Conservation (phyloP, 2,329 filamentous ascomycete genomes). For the Diaporthe sp. region DNA sequence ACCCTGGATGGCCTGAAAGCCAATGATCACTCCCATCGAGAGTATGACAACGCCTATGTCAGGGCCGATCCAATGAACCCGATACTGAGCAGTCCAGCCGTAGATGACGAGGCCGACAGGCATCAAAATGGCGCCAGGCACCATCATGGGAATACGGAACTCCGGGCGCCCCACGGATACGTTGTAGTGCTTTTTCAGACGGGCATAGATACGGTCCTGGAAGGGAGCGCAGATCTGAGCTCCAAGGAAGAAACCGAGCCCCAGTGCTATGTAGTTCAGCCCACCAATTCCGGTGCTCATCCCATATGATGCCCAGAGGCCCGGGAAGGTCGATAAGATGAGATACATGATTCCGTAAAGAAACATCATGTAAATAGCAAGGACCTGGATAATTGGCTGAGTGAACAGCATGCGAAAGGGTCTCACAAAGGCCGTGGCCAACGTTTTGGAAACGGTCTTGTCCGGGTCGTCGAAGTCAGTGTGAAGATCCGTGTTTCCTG, state of each 20-base stretch:
- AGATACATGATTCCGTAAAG: conserved; percentile 67
- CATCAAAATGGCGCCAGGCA: conserved; percentile 63
- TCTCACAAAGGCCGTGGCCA: conserved; percentile 58
- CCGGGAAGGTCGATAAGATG: conserved; percentile 64
- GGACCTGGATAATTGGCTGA: conserved; percentile 66
- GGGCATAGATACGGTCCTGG: conserved; percentile 61
- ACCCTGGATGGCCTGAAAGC: conserved; percentile 61
- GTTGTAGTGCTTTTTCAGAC: conserved; percentile 57
- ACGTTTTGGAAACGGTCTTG: conserved; percentile 50
- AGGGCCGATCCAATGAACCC: conserved; percentile 61
- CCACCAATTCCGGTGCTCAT: conserved; percentile 51
- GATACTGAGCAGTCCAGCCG: conserved; percentile 60
- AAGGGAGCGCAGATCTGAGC: conserved; percentile 58
- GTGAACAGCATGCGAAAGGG: conserved; percentile 66
- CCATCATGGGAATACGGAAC: conserved; percentile 66
- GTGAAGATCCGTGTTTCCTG: conserved; percentile 63
- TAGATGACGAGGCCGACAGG: conserved; percentile 61
- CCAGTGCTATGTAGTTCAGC: conserved; percentile 55
- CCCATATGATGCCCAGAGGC: conserved; percentile 58
- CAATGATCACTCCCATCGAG: conserved; percentile 55
- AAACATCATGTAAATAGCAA: conserved; percentile 66
- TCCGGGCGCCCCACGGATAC: conserved; percentile 54
- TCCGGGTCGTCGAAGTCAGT: conserved; percentile 67
- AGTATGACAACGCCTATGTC: conserved; percentile 59
- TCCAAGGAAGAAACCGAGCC: conserved; percentile 54